Conservation (phyloP, 306 rosid genomes). For the Clitoria ternatea region DNA sequence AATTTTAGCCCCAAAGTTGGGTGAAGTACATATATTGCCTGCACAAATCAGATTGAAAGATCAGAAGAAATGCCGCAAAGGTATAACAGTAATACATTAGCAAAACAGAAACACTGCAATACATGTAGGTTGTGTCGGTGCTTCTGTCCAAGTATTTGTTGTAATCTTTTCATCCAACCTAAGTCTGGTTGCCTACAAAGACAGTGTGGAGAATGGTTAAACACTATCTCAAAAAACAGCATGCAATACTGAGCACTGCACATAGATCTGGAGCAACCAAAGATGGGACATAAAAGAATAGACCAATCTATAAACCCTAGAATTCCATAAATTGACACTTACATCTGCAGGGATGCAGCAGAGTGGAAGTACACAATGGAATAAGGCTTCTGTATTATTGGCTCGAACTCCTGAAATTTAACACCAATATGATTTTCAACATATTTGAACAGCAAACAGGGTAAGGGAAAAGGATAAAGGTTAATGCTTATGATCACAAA, state of each 20-base stretch:
- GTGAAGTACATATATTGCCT: constrained; percentile 97
- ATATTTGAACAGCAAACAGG: constrained; percentile 11
- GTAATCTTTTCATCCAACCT: constrained; percentile 93
- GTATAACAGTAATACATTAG: background rate
- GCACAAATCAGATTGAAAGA: constrained; percentile 28
- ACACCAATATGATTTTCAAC: constrained; percentile 4
- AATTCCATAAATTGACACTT: constrained; percentile 43
- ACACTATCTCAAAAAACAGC: background rate
- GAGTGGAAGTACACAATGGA: constrained; percentile 92
- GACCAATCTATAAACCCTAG: background rate
- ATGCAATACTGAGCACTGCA: background rate
- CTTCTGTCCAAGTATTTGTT: constrained; percentile 88
- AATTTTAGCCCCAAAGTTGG: constrained; percentile 88
- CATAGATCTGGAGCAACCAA: background rate
- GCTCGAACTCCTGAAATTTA: constrained; percentile 90
- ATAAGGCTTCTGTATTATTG: constrained; percentile 89
- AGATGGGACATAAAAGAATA: background rate
- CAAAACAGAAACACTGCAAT: constrained; percentile 17
- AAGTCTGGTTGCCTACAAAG: constrained; percentile 80
- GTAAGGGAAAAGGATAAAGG: background rate
- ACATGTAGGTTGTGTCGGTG: constrained; percentile 93
- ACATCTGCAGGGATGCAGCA: constrained; percentile 93
- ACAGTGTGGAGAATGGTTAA: constrained; percentile 10
- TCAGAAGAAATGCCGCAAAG: constrained; percentile 30
- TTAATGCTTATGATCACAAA: background rate